Percentiles rank a stretch among this genome's conserved stretches.
Evolutionary conservation across 2,329 filamentous ascomycete species (phyloP).

Genomic region (Boeremia exigua): DNA sequence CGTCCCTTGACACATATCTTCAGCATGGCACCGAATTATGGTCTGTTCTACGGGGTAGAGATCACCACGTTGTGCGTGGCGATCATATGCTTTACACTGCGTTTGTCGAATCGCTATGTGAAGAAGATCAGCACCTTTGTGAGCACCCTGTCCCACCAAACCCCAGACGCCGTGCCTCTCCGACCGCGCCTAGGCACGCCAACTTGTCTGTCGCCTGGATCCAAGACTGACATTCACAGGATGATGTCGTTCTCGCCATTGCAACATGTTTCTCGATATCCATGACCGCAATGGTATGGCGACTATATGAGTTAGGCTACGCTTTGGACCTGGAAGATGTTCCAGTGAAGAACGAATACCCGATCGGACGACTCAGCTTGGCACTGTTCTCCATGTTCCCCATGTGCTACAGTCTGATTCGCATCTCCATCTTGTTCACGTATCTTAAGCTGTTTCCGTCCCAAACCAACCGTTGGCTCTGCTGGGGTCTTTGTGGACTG

Average conservation of each 20-base stretch:
- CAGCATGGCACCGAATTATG: constrained; percentile 19
- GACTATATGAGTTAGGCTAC: constrained; percentile 11
- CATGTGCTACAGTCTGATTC: constrained; percentile 17
- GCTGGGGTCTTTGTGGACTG: constrained; percentile 11
- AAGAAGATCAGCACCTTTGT: constrained; percentile 14
- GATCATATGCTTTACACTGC: constrained; percentile 11
- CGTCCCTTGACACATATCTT: neutral
- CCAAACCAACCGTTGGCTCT: constrained; percentile 20
- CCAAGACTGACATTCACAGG: constrained; percentile 1
- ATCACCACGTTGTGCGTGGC: constrained; percentile 15
- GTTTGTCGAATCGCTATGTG: constrained; percentile 11
- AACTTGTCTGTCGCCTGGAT: neutral
- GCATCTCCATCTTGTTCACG: constrained; percentile 18
- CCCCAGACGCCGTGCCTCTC: neutral
- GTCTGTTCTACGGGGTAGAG: constrained; percentile 14
- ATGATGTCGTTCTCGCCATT: constrained; percentile 8
- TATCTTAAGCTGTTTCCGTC: constrained; percentile 21
- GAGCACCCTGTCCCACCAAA: neutral
- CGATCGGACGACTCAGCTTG: constrained; percentile 11
- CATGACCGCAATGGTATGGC: constrained; percentile 16
- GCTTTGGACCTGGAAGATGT: constrained; percentile 2
- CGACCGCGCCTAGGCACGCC: neutral
- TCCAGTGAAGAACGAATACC: constrained; percentile 6
- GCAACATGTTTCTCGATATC: constrained; percentile 6
- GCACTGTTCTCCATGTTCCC: constrained; percentile 18